Conservation (phyloP, 257 asterid species). For the Penstemon newberryi region DNA sequence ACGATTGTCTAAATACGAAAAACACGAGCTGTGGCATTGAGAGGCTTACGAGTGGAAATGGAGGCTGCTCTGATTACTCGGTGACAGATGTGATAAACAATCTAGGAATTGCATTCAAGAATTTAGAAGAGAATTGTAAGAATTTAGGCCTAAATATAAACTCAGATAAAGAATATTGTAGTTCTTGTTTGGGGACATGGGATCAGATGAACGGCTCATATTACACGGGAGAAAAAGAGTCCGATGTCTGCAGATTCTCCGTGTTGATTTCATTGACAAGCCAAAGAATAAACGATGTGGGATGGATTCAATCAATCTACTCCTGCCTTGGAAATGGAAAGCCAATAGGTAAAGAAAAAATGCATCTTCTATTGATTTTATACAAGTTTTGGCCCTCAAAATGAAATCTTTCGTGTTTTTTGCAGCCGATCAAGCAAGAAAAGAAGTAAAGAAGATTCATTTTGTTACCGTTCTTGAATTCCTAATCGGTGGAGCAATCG, state of each 20-base stretch:
- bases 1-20: constrained; percentile 35
- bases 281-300: constrained; percentile 41
- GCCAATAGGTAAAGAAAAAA: constrained; percentile 40
- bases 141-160: constrained; percentile 35
- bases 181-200: constrained; percentile 50
- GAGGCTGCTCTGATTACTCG: constrained; percentile 62
- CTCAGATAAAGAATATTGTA: constrained; percentile 34
- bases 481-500: constrained; percentile 46
- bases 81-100: constrained; percentile 40
- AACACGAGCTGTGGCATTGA: constrained; percentile 50
- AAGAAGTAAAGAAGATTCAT: constrained; percentile 24
- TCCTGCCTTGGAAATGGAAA: constrained; percentile 51
- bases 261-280: constrained; percentile 53
- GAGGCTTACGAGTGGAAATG: constrained; percentile 56
- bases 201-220: constrained; percentile 28
- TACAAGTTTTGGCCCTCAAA: neutral
- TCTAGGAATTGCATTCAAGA: constrained; percentile 35
- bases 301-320: constrained; percentile 47
- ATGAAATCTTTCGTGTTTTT: constrained; percentile 10
- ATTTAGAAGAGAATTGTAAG: constrained; percentile 43
- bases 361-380: neutral
- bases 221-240: constrained; percentile 23
- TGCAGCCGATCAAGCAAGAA: constrained; percentile 36
- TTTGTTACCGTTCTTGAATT: constrained; percentile 38
- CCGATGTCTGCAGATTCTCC: constrained; percentile 48